Percentiles rank a stretch among this genome's conserved stretches.
These are phyloP conservation scores for Phoenix dactylifera DNA, from an alignment of 176 grass and related monocot species.

Conservation along the genomic window DNA sequence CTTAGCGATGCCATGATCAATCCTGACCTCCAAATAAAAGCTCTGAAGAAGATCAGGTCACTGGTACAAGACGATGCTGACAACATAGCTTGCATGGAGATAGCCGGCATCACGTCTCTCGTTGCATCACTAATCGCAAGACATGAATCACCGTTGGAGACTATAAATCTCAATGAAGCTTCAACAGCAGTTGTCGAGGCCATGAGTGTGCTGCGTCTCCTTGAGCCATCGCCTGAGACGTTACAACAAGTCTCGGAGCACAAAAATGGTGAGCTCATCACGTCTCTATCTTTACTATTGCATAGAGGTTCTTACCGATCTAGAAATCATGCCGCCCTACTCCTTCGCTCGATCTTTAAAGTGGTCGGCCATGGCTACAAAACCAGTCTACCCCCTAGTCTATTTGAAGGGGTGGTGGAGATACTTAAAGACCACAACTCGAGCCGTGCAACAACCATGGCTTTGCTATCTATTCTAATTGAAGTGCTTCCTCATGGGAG, in stretches of 20 bases:
- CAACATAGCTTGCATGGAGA: background rate
- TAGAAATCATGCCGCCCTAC: background rate
- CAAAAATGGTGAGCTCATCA: slow-evolving; percentile 7
- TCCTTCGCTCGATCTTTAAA: slow-evolving; percentile 3
- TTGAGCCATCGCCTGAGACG: slow-evolving; percentile 7
- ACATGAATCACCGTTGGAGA: background rate
- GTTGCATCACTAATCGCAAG: slow-evolving; percentile 1
- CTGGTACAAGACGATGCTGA: background rate
- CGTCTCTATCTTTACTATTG: background rate
- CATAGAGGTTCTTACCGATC: slow-evolving; percentile 2
- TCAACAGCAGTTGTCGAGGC: background rate
- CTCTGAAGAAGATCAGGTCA: slow-evolving; percentile 1
- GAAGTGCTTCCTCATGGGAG: slow-evolving; percentile 2
- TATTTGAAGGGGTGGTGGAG: slow-evolving; percentile 14
- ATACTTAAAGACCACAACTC: slow-evolving; percentile 22
- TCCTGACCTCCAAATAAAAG: background rate
- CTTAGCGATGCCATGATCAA: background rate
- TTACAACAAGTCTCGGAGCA: slow-evolving; percentile 5
- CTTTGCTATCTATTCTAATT: background rate
- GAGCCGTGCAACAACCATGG: background rate
- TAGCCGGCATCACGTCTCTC: slow-evolving; percentile 3
- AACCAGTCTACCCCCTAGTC: background rate
- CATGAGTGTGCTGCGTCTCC: background rate
- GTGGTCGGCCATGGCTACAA: slow-evolving; percentile 9
- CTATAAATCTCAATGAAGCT: background rate